phyloP scores from a whole-genome alignment of 495 filamentous ascomycete genomes.

The Talaromyces ruber region DNA sequence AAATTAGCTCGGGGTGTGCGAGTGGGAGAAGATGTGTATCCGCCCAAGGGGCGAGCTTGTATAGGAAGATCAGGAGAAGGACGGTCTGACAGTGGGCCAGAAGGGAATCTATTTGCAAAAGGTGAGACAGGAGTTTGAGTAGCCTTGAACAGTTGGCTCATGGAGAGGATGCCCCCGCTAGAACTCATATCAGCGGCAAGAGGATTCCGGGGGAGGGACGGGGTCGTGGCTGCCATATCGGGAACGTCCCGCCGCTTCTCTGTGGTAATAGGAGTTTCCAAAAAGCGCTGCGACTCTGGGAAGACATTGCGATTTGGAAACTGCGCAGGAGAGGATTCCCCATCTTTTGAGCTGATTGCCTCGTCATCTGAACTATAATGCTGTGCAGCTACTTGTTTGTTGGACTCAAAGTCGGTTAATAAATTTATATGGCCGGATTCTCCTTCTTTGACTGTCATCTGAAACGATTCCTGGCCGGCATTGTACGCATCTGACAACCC shows the following conservation, averaged over 20 bases:
- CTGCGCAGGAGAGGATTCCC: constrained; percentile 30
- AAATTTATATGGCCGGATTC: constrained; percentile 43
- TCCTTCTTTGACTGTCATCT: constrained; percentile 33
- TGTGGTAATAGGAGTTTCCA: constrained; percentile 35
- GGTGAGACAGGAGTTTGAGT: constrained; percentile 48
- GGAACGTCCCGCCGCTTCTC: constrained; percentile 24
- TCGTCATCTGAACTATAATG: constrained; percentile 23
- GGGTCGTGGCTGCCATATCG: constrained; percentile 22
- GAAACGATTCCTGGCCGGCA: constrained; percentile 20
- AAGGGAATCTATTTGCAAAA: constrained; percentile 26
- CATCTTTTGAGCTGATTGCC: constrained; percentile 25
- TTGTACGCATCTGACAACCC: constrained; percentile 7
- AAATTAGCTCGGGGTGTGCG: constrained; percentile 22
- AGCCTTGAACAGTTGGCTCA: constrained; percentile 43
- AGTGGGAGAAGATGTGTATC: constrained; percentile 34
- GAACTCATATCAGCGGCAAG: constrained; percentile 31
- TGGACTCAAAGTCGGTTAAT: constrained; percentile 29
- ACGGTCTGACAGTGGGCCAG: constrained; percentile 37
- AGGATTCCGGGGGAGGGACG: constrained; percentile 36
- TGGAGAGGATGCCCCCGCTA: constrained; percentile 33
- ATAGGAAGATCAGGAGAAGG: constrained; percentile 45
- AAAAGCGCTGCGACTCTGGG: constrained; percentile 41
- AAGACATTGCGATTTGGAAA: constrained; percentile 32
- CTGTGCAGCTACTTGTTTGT: constrained; percentile 11
- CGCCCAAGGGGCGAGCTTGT: constrained; percentile 28